These are phyloP conservation scores for Gossypium anomalum DNA, from an alignment of 345 rosid species.

Conservation along the genomic window DNA sequence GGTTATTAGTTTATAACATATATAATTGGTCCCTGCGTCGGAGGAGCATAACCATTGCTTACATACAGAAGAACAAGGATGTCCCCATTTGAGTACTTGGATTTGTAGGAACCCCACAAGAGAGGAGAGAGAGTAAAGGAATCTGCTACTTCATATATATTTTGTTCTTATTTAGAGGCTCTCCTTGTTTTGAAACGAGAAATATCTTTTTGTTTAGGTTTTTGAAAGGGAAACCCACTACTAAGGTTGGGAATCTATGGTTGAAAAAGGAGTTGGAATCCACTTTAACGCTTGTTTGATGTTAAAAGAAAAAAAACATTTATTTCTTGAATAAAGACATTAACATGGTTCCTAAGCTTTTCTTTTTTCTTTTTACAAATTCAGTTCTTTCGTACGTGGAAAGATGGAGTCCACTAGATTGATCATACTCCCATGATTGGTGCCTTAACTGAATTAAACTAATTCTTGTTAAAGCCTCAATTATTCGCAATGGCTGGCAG, in stretches of 20 bases:
- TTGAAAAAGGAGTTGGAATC: slow-evolving; percentile 75
- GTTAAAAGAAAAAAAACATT: slow-evolving; percentile 26
- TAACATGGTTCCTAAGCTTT: slow-evolving; percentile 34
- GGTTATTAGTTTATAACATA: background rate
- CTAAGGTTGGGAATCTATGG: slow-evolving; percentile 30
- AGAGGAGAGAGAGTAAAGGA: background rate
- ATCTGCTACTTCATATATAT: slow-evolving; percentile 3
- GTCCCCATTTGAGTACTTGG: slow-evolving; percentile 28
- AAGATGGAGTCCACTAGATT: slow-evolving; percentile 62
- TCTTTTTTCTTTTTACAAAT: slow-evolving; percentile 35
- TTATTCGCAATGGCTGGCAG: slow-evolving; percentile 32
- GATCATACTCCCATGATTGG: slow-evolving; percentile 41
- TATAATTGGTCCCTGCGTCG: slow-evolving; percentile 6
- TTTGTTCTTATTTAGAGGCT: background rate
- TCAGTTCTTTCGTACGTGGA: slow-evolving; percentile 54
- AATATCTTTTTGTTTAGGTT: slow-evolving; percentile 36
- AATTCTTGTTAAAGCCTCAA: slow-evolving; percentile 32
- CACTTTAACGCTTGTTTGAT: slow-evolving; percentile 39
- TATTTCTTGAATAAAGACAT: slow-evolving; percentile 30
- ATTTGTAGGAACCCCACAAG: slow-evolving; percentile 34
- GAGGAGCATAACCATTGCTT: slow-evolving; percentile 21
- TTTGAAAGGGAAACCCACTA: slow-evolving; percentile 59
- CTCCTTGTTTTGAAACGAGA: background rate
- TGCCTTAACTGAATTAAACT: slow-evolving; percentile 47
- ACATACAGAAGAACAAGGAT: slow-evolving; percentile 14